Percentiles rank a stretch among this genome's conserved stretches.
phyloP scores from a whole-genome alignment of 2,329 filamentous ascomycete species.

The Epichloe amarillans region DNA sequence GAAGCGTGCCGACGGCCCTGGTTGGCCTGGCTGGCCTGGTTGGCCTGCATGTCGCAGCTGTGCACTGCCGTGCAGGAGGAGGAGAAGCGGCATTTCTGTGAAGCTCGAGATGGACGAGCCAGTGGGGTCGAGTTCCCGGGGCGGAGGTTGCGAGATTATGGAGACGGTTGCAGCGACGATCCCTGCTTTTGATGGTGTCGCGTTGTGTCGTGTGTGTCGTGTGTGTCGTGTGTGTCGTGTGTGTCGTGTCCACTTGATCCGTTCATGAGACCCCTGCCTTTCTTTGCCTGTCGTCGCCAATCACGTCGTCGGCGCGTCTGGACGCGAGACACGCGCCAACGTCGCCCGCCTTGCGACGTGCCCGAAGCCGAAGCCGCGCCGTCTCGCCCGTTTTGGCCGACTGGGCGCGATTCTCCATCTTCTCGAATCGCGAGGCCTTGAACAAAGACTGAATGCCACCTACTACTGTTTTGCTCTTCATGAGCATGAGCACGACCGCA shows the following conservation, averaged over 20 bases:
- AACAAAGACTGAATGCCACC: no score
- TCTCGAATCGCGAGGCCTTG: no score
- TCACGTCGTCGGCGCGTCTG: neutral
- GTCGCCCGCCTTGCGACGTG: neutral
- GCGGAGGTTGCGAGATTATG: neutral
- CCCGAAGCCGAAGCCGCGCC: neutral
- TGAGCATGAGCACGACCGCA: neutral
- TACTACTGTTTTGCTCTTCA: neutral
- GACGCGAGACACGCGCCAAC: constrained; percentile 1
- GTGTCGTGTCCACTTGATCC: no score
- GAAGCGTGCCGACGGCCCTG: constrained; percentile 6
- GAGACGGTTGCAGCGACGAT: neutral
- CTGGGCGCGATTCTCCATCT: neutral
- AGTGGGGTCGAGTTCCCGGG: neutral
- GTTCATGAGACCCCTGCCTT: no score
- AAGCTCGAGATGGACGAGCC: neutral
- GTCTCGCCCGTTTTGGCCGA: neutral
- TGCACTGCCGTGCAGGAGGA: constrained; percentile 1
- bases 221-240: no score
- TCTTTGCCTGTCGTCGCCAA: neutral
- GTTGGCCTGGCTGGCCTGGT: constrained; percentile 6
- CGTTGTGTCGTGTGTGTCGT: no score
- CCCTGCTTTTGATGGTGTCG: no score
- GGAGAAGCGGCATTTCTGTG: neutral
- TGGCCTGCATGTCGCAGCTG: neutral